Percentiles rank a stretch among this genome's conserved stretches.
These are phyloP conservation scores for Colletotrichum falcatum DNA, from an alignment of 2,329 filamentous ascomycete species.

Conservation along the genomic window DNA sequence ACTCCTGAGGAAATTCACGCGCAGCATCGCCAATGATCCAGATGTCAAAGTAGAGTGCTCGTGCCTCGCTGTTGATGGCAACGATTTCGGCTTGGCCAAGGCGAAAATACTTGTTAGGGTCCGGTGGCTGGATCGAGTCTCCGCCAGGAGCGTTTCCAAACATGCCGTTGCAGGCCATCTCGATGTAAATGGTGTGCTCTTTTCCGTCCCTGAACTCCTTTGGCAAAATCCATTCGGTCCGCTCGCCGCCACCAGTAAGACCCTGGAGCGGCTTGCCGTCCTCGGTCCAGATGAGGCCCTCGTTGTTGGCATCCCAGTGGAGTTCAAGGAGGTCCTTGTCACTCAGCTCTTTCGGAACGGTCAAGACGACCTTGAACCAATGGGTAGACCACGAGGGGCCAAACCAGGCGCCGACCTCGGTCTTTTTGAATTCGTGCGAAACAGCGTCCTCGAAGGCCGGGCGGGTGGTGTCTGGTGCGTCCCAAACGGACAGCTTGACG, in stretches of 20 bases:
- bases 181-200: constrained; percentile 91
- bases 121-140: constrained; percentile 88
- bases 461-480: constrained; percentile 80
- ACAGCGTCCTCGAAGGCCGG: constrained; percentile 88
- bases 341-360: constrained; percentile 77
- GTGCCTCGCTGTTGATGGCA: constrained; percentile 86
- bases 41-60: constrained; percentile 88
- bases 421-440: constrained; percentile 79
- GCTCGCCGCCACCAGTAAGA: constrained; percentile 88
- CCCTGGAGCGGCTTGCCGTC: constrained; percentile 93
- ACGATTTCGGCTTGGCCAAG: constrained; percentile 86
- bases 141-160: constrained; percentile 91
- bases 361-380: constrained; percentile 91
- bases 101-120: constrained; percentile 84
- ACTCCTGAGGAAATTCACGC: constrained; percentile 88
- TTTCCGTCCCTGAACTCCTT: constrained; percentile 84
- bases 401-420: constrained; percentile 81
- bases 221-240: constrained; percentile 92
- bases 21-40: constrained; percentile 97
- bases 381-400: constrained; percentile 98
- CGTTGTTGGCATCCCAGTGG: constrained; percentile 95
- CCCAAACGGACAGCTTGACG: constrained; percentile 88
- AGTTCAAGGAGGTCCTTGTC: constrained; percentile 90
- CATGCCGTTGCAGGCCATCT: constrained; percentile 99
- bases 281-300: constrained; percentile 93